A percentile compares a stretch with the other conserved stretches of the same genome.
Evolutionary conservation across 1,284 basidiomycete genomes (phyloP).

Genomic region (Moesziomyces aphidis): DNA sequence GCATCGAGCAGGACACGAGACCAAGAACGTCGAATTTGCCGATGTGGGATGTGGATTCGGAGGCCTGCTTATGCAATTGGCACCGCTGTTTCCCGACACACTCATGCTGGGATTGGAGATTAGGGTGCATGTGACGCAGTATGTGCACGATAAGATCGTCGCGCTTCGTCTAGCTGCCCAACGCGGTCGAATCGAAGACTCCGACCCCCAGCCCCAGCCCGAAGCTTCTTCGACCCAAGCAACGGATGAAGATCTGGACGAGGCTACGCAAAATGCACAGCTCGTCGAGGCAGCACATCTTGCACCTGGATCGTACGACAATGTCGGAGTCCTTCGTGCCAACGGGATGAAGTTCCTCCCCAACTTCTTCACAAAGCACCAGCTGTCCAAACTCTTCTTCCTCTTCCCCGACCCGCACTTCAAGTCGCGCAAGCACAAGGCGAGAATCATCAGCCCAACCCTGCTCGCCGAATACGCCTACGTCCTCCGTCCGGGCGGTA

Average conservation of each 20-base stretch:
- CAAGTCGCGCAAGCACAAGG: conserved; percentile 98
- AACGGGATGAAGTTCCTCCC: conserved; percentile 99
- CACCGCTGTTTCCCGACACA: conserved; percentile 89
- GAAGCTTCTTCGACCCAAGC: conserved; percentile 6
- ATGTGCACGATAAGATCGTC: conserved; percentile 91
- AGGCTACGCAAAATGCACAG: conserved; percentile 26
- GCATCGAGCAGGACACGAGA: conserved; percentile 6
- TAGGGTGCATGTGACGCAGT: conserved; percentile 93
- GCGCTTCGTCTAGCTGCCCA: conserved; percentile 77
- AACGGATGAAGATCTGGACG: conserved; percentile 61
- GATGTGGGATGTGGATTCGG: conserved; percentile 99
- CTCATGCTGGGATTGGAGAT: conserved; percentile 99
- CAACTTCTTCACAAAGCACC: conserved; percentile 93
- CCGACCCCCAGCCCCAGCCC: conserved; percentile 1
- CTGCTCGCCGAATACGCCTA: conserved; percentile 93
- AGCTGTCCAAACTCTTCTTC: conserved; percentile 87
- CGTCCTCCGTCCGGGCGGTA: conserved; percentile 87
- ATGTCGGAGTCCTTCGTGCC: conserved; percentile 91
- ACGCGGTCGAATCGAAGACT: conserved; percentile 11
- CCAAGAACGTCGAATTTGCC: conserved; percentile 85
- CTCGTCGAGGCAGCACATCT: conserved; percentile 29
- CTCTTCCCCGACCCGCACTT: conserved; percentile 99
- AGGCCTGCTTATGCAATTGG: conserved; percentile 88
- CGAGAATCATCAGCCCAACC: conserved; percentile 91
- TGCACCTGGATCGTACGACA: conserved; percentile 77